Evolutionary conservation across 176 grass and related monocot species (phyloP).

Genomic region (Oryza meyeriana): DNA sequence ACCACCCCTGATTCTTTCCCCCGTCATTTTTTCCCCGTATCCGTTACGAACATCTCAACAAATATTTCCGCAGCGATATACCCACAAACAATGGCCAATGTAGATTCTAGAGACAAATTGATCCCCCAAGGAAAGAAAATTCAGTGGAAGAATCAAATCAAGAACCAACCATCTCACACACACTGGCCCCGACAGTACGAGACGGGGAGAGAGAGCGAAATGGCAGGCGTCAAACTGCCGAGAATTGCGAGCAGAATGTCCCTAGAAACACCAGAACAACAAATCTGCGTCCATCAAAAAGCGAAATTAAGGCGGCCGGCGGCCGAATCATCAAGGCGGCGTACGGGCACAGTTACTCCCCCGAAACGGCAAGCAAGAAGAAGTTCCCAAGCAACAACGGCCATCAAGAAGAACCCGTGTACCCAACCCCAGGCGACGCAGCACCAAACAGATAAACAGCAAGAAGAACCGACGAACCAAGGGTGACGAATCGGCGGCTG

Average conservation of each 20-base stretch:
- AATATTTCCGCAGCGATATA: constrained; percentile 20
- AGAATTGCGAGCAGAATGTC: constrained; percentile 6
- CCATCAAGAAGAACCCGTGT: background rate
- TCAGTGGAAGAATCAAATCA: background rate
- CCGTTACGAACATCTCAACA: constrained; percentile 26
- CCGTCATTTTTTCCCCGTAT: background rate
- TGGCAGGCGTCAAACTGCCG: background rate
- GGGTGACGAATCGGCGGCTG: background rate
- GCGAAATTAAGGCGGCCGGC: background rate
- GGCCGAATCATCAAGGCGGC: background rate
- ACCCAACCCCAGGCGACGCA: background rate
- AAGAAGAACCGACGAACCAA: background rate
- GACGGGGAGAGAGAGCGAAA: background rate
- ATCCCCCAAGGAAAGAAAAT: background rate
- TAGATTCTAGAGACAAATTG: background rate
- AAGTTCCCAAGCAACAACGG: background rate
- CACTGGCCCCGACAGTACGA: background rate
- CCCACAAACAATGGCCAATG: background rate
- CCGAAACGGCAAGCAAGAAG: background rate
- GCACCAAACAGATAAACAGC: background rate
- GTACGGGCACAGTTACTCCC: background rate
- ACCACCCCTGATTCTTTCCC: background rate
- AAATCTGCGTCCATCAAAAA: background rate
- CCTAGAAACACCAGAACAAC: background rate
- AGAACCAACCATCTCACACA: background rate